phyloP scores from a whole-genome alignment of 306 rosid genomes.

The Abrus pulchellus region DNA sequence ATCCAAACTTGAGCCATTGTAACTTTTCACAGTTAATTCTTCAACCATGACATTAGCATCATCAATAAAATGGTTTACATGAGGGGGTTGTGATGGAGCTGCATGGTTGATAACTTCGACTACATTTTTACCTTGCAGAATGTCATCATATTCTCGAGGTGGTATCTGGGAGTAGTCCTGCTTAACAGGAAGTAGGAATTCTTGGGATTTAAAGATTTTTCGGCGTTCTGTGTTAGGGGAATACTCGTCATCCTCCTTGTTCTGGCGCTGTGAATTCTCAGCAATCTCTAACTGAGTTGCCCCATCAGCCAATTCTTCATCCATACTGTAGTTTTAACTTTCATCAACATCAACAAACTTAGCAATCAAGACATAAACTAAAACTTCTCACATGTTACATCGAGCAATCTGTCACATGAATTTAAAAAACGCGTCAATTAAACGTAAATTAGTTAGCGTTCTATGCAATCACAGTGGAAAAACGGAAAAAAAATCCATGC shows the following conservation, averaged over 20 bases:
- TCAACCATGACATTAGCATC: constrained; percentile 65
- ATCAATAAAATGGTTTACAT: constrained; percentile 49
- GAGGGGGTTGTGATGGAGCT: constrained; percentile 57
- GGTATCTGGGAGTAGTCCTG: constrained; percentile 34
- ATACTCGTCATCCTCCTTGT: constrained; percentile 61
- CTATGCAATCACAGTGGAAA: not conserved
- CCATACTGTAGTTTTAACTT: constrained; percentile 60
- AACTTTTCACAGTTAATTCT: constrained; percentile 70
- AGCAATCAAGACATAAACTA: constrained; percentile 42
- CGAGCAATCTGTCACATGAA: constrained; percentile 38
- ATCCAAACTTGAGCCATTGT: constrained; percentile 64
- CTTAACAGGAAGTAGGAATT: constrained; percentile 50
- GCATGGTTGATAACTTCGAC: constrained; percentile 44
- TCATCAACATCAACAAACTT: constrained; percentile 40
- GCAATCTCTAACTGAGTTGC: constrained; percentile 49
- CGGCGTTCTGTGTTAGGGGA: constrained; percentile 47
- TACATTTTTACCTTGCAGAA: constrained; percentile 56
- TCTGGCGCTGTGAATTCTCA: constrained; percentile 64
- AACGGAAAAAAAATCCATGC: not conserved
- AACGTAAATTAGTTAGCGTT: not conserved
- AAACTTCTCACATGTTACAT: constrained; percentile 17
- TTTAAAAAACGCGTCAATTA: constrained; percentile 5
- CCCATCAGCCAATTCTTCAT: constrained; percentile 70
- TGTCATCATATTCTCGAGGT: constrained; percentile 52
- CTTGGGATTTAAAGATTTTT: constrained; percentile 57